phyloP scores from a whole-genome alignment of 2,329 filamentous ascomycete species.

The Teratosphaeria viscida region DNA sequence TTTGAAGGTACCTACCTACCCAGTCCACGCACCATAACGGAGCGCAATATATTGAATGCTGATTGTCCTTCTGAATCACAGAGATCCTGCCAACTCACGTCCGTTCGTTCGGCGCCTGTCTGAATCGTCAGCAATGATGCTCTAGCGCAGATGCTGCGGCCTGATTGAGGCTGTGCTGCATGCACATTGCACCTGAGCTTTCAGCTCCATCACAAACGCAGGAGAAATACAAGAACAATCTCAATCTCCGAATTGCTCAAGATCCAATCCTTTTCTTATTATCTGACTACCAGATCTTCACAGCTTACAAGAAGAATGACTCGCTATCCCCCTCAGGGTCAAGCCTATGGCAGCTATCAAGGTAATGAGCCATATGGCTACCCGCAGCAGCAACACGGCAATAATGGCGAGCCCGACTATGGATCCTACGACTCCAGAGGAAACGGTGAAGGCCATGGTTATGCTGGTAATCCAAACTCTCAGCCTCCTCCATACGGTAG shows the following conservation, averaged over 20 bases:
- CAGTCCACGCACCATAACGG: no score
- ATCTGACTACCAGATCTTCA: background rate
- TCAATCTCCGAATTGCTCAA: background rate
- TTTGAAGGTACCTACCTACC: no score
- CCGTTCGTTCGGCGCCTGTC: no score
- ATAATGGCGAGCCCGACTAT: background rate
- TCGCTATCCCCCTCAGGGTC: constrained; percentile 7
- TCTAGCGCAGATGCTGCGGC: background rate
- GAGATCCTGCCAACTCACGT: no score
- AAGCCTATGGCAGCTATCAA: constrained; percentile 3
- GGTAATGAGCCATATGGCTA: constrained; percentile 3
- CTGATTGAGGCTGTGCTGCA: background rate
- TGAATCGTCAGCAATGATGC: background rate
- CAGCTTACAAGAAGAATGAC: constrained; percentile 4
- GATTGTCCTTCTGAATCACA: no score
- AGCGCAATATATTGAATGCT: no score
- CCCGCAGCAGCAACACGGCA: constrained; percentile 1
- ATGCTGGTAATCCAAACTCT: background rate
- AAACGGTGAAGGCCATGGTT: constrained; percentile 1
- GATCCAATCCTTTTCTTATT: background rate
- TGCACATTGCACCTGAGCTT: background rate
- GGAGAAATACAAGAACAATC: background rate
- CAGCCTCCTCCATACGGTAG: constrained; percentile 2
- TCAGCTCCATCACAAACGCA: background rate
- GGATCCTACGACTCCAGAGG: background rate